A percentile compares a stretch with the other conserved stretches of the same genome.
These are phyloP conservation scores for Xylaria grammica DNA, from an alignment of 495 filamentous ascomycete genomes.

Conservation along the genomic window DNA sequence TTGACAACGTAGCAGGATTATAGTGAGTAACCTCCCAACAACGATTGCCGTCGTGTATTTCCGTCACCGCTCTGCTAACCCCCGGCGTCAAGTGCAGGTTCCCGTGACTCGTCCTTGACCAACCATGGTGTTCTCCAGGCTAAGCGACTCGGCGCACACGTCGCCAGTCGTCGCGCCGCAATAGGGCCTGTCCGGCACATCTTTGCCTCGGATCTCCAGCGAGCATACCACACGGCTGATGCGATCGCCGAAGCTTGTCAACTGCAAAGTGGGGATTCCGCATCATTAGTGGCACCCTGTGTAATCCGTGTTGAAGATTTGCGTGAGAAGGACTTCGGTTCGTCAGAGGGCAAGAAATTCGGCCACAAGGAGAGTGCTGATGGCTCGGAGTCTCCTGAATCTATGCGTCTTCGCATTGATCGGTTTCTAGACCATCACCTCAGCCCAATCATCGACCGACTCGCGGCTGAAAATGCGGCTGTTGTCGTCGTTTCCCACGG, in stretches of 20 bases:
- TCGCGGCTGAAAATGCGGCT: conserved; percentile 29
- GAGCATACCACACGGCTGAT: conserved; percentile 73
- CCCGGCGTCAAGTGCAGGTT: conserved; percentile 66
- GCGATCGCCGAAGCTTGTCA: conserved; percentile 62
- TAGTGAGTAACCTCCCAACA: conserved; percentile 63
- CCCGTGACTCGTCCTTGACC: conserved; percentile 78
- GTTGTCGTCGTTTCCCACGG: conserved; percentile 81
- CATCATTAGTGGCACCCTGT: conserved; percentile 22
- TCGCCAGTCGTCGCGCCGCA: conserved; percentile 53
- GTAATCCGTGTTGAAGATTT: conserved; percentile 60
- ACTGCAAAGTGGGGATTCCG: conserved; percentile 6
- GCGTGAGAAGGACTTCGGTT: conserved; percentile 75
- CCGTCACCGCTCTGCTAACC: conserved; percentile 32
- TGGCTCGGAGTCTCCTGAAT: conserved; percentile 61
- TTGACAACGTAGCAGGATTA: conserved; percentile 78
- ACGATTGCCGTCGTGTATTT: not conserved
- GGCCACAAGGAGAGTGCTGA: conserved; percentile 24
- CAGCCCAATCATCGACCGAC: conserved; percentile 56
- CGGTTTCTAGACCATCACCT: conserved; percentile 68
- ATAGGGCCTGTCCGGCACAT: conserved; percentile 60
- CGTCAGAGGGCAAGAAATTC: conserved; percentile 66
- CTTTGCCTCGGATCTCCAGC: conserved; percentile 80
- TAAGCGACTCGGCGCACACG: conserved; percentile 63
- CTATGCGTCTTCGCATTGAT: conserved; percentile 67
- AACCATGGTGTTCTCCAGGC: conserved; percentile 82